These are phyloP conservation scores for Periconia sp. DNA, from an alignment of 2,329 filamentous ascomycete genomes.

Conservation along the genomic window DNA sequence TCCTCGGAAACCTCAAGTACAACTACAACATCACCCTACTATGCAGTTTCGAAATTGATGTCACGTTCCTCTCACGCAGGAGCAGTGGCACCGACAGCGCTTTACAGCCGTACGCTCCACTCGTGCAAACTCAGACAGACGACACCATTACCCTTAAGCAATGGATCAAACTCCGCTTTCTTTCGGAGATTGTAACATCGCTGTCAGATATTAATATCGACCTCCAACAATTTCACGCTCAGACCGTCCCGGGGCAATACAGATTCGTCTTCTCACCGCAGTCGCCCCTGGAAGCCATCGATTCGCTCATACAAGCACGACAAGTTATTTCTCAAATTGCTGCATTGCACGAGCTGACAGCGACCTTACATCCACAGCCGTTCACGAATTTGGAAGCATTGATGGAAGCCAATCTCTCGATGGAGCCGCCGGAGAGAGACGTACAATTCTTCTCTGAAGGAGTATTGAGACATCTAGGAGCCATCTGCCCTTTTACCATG, in stretches of 20 bases:
- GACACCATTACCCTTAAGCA: conserved; percentile 65
- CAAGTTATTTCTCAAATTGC: conserved; percentile 69
- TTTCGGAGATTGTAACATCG: conserved; percentile 65
- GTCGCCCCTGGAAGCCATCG: conserved; percentile 67
- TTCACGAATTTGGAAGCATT: conserved; percentile 60
- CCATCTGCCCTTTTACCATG: conserved; percentile 70
- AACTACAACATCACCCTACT: conserved; percentile 61
- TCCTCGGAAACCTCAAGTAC: conserved; percentile 55
- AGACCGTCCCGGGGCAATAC: conserved; percentile 73
- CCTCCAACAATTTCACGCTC: conserved; percentile 73
- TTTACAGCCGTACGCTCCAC: conserved; percentile 43
- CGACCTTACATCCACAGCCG: conserved; percentile 75
- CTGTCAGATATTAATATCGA: conserved; percentile 65
- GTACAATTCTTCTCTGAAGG: conserved; percentile 70
- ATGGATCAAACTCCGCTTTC: conserved; percentile 59
- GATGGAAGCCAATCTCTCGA: conserved; percentile 72
- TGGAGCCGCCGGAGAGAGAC: conserved; percentile 58
- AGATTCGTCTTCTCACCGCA: conserved; percentile 71
- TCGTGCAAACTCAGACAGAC: conserved; percentile 71
- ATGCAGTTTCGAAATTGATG: conserved; percentile 80
- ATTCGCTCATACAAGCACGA: conserved; percentile 69
- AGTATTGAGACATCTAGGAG: conserved; percentile 65
- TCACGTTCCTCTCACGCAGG: conserved; percentile 65
- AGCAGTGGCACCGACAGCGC: conserved; percentile 29
- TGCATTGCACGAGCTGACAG: conserved; percentile 62